These are phyloP conservation scores for Pseudogymnoascus verrucosus DNA, from an alignment of 2,329 filamentous ascomycete genomes.

Conservation along the genomic window DNA sequence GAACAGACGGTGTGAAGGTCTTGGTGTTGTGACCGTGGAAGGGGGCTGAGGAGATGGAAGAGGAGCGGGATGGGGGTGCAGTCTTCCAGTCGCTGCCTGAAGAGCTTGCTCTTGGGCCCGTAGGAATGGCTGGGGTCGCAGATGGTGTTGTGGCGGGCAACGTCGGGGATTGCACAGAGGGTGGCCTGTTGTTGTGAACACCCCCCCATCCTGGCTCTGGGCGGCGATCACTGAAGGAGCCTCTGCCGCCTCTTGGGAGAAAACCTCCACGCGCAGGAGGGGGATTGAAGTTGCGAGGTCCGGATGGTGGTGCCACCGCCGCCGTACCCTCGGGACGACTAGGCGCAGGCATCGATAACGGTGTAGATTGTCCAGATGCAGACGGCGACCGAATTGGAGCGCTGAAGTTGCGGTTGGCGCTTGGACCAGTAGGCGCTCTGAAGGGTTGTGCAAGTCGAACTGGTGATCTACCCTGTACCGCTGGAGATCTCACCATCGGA, in stretches of 20 bases:
- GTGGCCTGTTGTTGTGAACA: constrained; percentile 19
- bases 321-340: constrained; percentile 18
- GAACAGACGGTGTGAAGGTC: not conserved
- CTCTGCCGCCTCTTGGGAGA: constrained; percentile 23
- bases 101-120: constrained; percentile 23
- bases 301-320: constrained; percentile 24
- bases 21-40: constrained; percentile 17
- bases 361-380: constrained; percentile 13
- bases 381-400: constrained; percentile 12
- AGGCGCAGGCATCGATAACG: constrained; percentile 16
- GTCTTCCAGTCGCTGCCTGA: constrained; percentile 22
- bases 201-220: constrained; percentile 24
- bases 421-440: constrained; percentile 27
- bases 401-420: constrained; percentile 23
- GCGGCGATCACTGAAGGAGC: constrained; percentile 24
- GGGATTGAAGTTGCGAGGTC: constrained; percentile 26
- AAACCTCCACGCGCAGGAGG: constrained; percentile 19
- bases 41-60: constrained; percentile 21
- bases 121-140: constrained; percentile 18
- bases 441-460: constrained; percentile 25
- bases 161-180: constrained; percentile 23
- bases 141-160: constrained; percentile 16
- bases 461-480: constrained; percentile 21
- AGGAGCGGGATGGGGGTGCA: constrained; percentile 21
- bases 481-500: constrained; percentile 2